Percentiles rank a stretch among this genome's conserved stretches.
These are phyloP conservation scores for Yamadazyma tumulicola DNA, from an alignment of 805 yeast genomes.

Conservation along the genomic window DNA sequence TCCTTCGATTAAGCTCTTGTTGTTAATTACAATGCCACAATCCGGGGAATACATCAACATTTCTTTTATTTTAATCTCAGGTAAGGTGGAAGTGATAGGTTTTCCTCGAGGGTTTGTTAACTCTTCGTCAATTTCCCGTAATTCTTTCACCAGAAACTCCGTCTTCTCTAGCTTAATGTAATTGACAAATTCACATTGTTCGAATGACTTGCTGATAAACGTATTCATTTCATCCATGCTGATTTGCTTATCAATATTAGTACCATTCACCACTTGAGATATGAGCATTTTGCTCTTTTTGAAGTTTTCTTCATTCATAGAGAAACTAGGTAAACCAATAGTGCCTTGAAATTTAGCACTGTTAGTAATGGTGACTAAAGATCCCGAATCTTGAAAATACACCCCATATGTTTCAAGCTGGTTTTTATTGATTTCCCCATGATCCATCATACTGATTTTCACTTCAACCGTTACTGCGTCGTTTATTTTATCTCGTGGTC, in stretches of 20 bases:
- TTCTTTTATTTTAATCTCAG: conserved; percentile 49
- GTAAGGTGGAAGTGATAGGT: conserved; percentile 56
- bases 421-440: conserved; percentile 48
- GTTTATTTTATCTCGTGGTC: conserved; percentile 16
- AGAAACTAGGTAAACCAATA: conserved; percentile 59
- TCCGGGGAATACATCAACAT: conserved; percentile 83
- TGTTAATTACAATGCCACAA: conserved; percentile 60
- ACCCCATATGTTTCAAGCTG: conserved; percentile 53
- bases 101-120: conserved; percentile 70
- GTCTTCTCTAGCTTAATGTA: conserved; percentile 71
- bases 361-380: conserved; percentile 53
- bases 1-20: conserved; percentile 40
- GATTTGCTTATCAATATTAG: conserved; percentile 38
- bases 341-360: conserved; percentile 64
- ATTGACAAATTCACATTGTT: conserved; percentile 66
- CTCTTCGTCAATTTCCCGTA: conserved; percentile 68
- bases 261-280: conserved; percentile 40
- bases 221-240: conserved; percentile 35
- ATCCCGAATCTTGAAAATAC: conserved; percentile 65
- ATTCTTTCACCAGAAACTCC: conserved; percentile 46
- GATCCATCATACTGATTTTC: conserved; percentile 34
- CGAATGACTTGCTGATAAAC: conserved; percentile 27
- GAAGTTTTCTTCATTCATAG: conserved; percentile 39
- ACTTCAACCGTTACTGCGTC: conserved; percentile 35
- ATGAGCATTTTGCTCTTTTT: conserved; percentile 44